Evolutionary conservation across 148 eudicot species (phyloP).

Genomic region (Rhododendron molle): DNA sequence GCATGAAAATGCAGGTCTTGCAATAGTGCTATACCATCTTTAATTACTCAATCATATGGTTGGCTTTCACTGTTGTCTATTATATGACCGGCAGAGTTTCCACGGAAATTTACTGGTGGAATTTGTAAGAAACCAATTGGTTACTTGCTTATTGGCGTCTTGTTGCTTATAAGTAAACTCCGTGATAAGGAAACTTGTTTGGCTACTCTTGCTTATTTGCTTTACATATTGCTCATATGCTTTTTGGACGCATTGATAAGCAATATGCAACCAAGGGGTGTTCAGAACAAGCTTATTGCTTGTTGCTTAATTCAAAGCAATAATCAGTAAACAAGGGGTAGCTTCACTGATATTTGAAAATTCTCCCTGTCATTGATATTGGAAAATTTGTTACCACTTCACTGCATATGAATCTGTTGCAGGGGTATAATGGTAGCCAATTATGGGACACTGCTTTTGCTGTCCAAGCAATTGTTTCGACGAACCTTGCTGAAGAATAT

Average conservation of each 20-base stretch:
- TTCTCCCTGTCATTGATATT: neutral
- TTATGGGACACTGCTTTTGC: slow-evolving; percentile 92
- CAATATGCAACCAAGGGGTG: neutral
- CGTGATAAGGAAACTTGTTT: neutral
- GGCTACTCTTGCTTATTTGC: neutral
- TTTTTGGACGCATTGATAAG: neutral
- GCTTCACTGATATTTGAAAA: neutral
- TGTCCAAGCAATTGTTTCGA: slow-evolving; percentile 79
- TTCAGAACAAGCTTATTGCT: neutral
- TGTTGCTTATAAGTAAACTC: neutral
- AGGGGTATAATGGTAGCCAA: slow-evolving; percentile 99
- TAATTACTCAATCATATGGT: neutral
- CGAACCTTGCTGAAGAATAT: slow-evolving; percentile 70
- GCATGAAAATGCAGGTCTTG: slow-evolving; percentile 98
- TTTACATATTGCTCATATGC: neutral
- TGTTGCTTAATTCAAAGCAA: neutral
- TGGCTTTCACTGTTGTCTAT: neutral
- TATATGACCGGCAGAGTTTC: neutral
- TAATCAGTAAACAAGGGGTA: neutral
- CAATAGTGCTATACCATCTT: slow-evolving; percentile 6
- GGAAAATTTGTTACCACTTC: neutral
- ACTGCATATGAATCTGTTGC: slow-evolving; percentile 16
- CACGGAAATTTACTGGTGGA: neutral
- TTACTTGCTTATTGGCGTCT: neutral
- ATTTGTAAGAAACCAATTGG: neutral